Conservation (phyloP, 2,329 filamentous ascomycete species). For the Apiospora aurea region DNA sequence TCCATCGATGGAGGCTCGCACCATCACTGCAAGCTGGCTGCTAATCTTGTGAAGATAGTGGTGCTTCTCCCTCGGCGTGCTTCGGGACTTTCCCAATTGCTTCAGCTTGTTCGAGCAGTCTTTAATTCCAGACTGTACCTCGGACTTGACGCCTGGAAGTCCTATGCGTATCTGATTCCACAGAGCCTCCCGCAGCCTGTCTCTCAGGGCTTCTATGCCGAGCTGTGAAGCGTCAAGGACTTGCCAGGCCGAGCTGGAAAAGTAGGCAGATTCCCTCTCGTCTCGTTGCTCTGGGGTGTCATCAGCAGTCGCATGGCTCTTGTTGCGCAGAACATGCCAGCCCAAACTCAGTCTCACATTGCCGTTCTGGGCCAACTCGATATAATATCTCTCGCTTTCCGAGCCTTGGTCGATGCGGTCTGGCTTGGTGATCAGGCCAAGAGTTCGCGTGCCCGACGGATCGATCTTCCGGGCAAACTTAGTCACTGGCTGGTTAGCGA, state of each 20-base stretch:
- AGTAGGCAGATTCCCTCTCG: constrained; percentile 44
- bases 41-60: constrained; percentile 50
- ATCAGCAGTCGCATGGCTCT: constrained; percentile 39
- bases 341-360: constrained; percentile 33
- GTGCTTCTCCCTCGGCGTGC: constrained; percentile 50
- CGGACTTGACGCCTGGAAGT: constrained; percentile 42
- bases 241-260: constrained; percentile 37
- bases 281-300: constrained; percentile 42
- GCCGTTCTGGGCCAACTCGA: constrained; percentile 44
- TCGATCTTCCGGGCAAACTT: constrained; percentile 41
- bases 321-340: constrained; percentile 54
- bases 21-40: constrained; percentile 44
- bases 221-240: constrained; percentile 35
- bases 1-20: constrained; percentile 51
- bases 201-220: constrained; percentile 49
- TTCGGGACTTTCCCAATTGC: constrained; percentile 51
- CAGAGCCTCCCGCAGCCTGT: constrained; percentile 50
- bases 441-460: constrained; percentile 50
- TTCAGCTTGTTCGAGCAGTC: constrained; percentile 43
- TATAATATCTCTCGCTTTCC: constrained; percentile 48
- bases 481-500: constrained; percentile 61
- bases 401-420: constrained; percentile 50
- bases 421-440: constrained; percentile 66
- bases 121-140: constrained; percentile 42
- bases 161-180: constrained; percentile 42